A percentile compares a stretch with the other conserved stretches of the same genome.
phyloP scores from a whole-genome alignment of 2,329 filamentous ascomycete species.

The Cladophialophora yegresii region DNA sequence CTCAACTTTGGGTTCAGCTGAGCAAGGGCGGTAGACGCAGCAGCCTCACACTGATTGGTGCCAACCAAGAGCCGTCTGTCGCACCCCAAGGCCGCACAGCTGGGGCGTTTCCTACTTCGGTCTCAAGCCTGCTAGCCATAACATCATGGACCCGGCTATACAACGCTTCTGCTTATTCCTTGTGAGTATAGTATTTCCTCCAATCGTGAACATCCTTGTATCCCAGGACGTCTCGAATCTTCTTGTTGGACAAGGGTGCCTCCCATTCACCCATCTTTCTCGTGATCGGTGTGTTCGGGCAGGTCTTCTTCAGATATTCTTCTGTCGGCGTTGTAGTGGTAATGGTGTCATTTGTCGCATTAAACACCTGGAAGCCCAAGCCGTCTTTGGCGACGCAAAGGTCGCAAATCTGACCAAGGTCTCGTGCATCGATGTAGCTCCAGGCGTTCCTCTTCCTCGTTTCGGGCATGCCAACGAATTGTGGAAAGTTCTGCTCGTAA shows the following conservation, averaged over 20 bases:
- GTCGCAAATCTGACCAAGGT: slow-evolving; percentile 64
- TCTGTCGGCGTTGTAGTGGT: slow-evolving; percentile 56
- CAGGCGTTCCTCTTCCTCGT: slow-evolving; percentile 61
- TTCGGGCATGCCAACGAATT: slow-evolving; percentile 54
- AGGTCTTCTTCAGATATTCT: slow-evolving; percentile 55
- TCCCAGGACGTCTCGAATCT: slow-evolving; percentile 60
- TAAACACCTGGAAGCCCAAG: slow-evolving; percentile 65
- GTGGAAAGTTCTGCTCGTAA: slow-evolving; percentile 57
- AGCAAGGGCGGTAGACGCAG: not conserved
- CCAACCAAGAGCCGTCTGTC: not conserved
- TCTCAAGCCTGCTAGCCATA: not conserved
- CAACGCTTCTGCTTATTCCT: slow-evolving; percentile 10
- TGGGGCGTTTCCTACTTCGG: not conserved
- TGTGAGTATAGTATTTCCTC: slow-evolving; percentile 48
- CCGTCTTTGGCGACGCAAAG: slow-evolving; percentile 56
- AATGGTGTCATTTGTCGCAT: slow-evolving; percentile 64
- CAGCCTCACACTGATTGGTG: not conserved
- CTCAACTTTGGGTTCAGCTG: not conserved
- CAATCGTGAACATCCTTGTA: slow-evolving; percentile 63
- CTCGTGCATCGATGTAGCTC: slow-evolving; percentile 64
- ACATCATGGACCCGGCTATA: not conserved
- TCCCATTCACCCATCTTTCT: slow-evolving; percentile 61
- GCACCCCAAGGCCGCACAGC: not conserved
- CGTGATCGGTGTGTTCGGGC: slow-evolving; percentile 55
- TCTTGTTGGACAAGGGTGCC: slow-evolving; percentile 62